Base-by-base conservation (phyloP, 352 stramenopile species). In the Phytophthora citrophthora region DNA sequence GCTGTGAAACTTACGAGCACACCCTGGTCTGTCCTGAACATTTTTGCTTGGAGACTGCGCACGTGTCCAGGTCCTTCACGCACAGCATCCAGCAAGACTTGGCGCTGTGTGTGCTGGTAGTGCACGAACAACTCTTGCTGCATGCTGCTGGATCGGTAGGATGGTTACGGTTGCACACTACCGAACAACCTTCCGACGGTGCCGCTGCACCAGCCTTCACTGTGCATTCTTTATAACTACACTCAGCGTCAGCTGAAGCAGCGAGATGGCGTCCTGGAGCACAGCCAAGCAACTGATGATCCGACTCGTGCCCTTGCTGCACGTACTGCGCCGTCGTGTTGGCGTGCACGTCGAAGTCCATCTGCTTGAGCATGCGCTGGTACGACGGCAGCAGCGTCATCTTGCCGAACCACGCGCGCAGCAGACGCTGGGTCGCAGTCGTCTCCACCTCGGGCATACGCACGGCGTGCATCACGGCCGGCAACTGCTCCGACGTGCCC, bases 401-500 rank as follows among this genome's bases (percentile, higher is more conserved):
- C 72, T 85, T 87, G 66, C 78, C 78, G 41, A 85, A 87, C 73
- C 76, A 87, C 16, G 73, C 68, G 27, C 78, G 78, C 31, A 84
- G 53, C 43, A 85, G 49, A 16, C 75, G 75, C 47, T 83, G 64
- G 15, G 54, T 61, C 43, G 68, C 57, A 16, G 51, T 62, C 54
- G 43, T 67, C 38, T 67, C 48, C 54, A 64, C 47, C 36, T 70
- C 47, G 8, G 79, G 81, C 77, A 89, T 89, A 16, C 76, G 65
- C 79, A 89, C 74, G 27, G 56, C 81, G 68, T 90, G 81, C 53
- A 75, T 77, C 47, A 90, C 81, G 12, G 81, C 65, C 16, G 77
- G 79, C 27, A 89, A 41, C 26, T 65, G 47, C 31, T 86, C 59
- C 20, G 70, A 78, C 47, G 80, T 76, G 36, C 48, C 50, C 45